phyloP scores from a whole-genome alignment of 2,329 filamentous ascomycete genomes.

The Cladophialophora exuberans region DNA sequence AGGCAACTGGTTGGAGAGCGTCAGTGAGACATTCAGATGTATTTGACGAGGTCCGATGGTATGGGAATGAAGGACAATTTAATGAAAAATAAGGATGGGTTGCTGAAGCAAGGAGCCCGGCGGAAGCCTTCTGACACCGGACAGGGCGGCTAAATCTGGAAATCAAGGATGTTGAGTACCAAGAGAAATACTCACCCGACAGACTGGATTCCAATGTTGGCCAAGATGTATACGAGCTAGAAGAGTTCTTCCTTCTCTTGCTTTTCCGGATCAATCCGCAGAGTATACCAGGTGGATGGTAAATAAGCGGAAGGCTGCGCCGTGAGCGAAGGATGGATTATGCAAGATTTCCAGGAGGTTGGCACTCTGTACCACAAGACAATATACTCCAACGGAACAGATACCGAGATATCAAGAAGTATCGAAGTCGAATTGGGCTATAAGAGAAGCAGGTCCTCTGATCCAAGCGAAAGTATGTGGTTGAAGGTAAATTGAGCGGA shows the following conservation, averaged over 20 bases:
- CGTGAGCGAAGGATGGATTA: conserved; percentile 2
- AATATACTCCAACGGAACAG: too few species aligned
- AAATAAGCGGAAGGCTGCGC: conserved; percentile 8
- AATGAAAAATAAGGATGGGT: conserved; percentile 18
- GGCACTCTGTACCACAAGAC: too few species aligned
- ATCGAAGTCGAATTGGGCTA: neutral
- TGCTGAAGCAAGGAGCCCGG: conserved; percentile 24
- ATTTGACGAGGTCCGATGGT: conserved; percentile 1
- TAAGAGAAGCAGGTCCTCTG: too few species aligned
- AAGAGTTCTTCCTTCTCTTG: neutral
- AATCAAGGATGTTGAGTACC: conserved; percentile 11
- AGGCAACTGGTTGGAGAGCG: conserved; percentile 10
- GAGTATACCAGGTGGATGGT: conserved; percentile 6
- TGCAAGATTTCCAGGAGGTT: conserved; percentile 2
- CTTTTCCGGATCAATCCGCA: conserved; percentile 4
- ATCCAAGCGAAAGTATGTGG: conserved; percentile 4
- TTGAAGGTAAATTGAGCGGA: conserved; percentile 1
- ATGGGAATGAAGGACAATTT: conserved; percentile 18
- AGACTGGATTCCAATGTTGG: conserved; percentile 17
- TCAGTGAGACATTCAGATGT: conserved; percentile 22
- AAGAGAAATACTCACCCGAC: conserved; percentile 17
- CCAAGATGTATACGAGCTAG: conserved; percentile 3
- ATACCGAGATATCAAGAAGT: neutral
- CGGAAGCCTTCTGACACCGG: conserved; percentile 3
- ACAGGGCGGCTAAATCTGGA: conserved; percentile 12